These are phyloP conservation scores for Phialemoniopsis sp. DNA, from an alignment of 2,329 filamentous ascomycete species.

Conservation along the genomic window DNA sequence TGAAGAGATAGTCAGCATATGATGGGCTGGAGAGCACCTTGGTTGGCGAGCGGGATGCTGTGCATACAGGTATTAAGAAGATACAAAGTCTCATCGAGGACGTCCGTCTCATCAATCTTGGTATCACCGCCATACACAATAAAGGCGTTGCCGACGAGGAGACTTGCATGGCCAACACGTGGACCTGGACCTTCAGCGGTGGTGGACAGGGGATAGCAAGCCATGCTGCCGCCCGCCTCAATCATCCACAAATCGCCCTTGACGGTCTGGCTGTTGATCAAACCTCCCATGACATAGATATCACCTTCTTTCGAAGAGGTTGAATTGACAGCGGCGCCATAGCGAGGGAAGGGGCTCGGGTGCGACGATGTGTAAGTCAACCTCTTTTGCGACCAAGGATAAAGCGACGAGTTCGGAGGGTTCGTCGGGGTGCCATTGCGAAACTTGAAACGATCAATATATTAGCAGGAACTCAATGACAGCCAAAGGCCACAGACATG, in stretches of 20 bases:
- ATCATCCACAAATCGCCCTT: conserved; percentile 98
- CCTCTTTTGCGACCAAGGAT: conserved; percentile 91
- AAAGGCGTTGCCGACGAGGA: conserved; percentile 96
- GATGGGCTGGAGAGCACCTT: too few relatives aligned
- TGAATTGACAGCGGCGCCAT: conserved; percentile 93
- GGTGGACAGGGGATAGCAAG: conserved; percentile 87
- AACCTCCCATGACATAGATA: conserved; percentile 94
- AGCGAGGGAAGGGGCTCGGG: conserved; percentile 87
- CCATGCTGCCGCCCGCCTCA: conserved; percentile 81
- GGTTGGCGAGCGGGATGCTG: too few relatives aligned
- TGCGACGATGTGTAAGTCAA: conserved; percentile 81
- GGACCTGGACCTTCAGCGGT: conserved; percentile 93
- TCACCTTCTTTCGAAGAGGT: conserved; percentile 93
- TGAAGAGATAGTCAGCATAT: conserved; percentile 12
- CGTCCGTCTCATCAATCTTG: conserved; percentile 89
- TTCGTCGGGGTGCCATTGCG: conserved; percentile 46
- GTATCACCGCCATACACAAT: conserved; percentile 99
- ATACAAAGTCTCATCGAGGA: conserved; percentile 92
- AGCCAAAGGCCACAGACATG: conserved; percentile 5
- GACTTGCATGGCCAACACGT: conserved; percentile 87
- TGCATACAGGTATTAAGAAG: conserved; percentile 92
- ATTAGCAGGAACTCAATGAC: not conserved
- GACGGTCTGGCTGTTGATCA: conserved; percentile 92
- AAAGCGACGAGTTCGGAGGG: conserved; percentile 73
- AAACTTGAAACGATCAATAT: conserved; percentile 31